Conservation (phyloP, 192 early-diverging fungal genomes). For the Entomortierella beljakovae region DNA sequence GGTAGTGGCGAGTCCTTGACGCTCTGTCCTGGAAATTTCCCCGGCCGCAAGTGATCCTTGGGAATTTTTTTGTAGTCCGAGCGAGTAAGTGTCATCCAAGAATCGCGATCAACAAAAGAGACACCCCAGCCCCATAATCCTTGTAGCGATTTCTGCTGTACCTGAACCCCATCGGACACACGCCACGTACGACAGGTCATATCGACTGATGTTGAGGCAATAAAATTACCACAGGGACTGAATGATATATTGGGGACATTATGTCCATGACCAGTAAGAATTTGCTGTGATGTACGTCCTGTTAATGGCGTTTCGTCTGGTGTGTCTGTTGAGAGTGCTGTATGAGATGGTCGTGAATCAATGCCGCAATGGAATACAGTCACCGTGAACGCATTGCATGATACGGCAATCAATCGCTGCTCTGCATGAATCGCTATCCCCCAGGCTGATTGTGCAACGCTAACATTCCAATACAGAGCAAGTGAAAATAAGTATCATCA, state of each 20-base stretch:
- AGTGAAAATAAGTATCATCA: background rate
- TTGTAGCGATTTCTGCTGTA: conserved; percentile 36
- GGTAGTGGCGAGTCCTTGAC: conserved; percentile 34
- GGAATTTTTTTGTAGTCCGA: conserved; percentile 26
- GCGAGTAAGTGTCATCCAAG: conserved; percentile 24
- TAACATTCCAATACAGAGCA: conserved; percentile 16
- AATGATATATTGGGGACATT: conserved; percentile 73
- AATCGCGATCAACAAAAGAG: conserved; percentile 16
- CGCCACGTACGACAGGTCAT: conserved; percentile 64
- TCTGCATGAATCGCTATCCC: conserved; percentile 68
- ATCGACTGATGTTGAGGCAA: conserved; percentile 69
- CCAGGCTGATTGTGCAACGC: conserved; percentile 63
- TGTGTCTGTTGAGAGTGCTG: background rate
- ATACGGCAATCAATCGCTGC: conserved; percentile 63
- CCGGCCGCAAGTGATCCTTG: conserved; percentile 30
- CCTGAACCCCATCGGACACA: conserved; percentile 40
- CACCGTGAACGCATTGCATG: conserved; percentile 59
- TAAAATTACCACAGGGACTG: conserved; percentile 62
- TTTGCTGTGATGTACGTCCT: conserved; percentile 21
- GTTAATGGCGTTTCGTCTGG: too few relatives aligned
- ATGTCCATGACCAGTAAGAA: conserved; percentile 65
- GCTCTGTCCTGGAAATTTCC: conserved; percentile 30
- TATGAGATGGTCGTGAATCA: conserved; percentile 20
- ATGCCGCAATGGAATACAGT: conserved; percentile 59
- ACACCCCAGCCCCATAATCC: conserved; percentile 42